Conservation (phyloP, 1,284 basidiomycete species). For the Stereum hirsutum region DNA sequence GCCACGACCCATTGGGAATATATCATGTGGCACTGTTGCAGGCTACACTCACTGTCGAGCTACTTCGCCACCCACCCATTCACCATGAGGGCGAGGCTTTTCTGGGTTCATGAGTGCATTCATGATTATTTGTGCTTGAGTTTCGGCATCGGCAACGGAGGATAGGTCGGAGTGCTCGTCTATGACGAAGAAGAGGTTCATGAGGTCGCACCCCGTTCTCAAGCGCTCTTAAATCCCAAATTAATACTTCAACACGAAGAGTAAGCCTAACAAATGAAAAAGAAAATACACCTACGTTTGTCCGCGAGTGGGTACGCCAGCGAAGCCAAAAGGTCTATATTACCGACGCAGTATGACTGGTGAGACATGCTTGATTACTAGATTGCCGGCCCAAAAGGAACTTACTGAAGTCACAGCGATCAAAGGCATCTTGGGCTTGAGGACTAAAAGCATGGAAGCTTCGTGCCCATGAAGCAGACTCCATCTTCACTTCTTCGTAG, state of each 20-base stretch:
- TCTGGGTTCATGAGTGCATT: slow-evolving; percentile 15
- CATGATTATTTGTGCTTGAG: slow-evolving; percentile 17
- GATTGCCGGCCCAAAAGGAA: too few relatives aligned
- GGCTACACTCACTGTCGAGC: slow-evolving; percentile 12
- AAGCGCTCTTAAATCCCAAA: neutral
- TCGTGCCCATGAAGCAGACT: slow-evolving; percentile 5
- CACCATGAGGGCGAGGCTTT: slow-evolving; percentile 13
- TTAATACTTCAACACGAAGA: neutral
- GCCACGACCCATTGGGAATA: neutral
- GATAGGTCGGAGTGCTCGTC: slow-evolving; percentile 23
- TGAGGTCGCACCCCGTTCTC: slow-evolving; percentile 16
- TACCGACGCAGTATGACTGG: neutral
- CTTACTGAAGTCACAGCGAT: slow-evolving; percentile 11
- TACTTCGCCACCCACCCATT: slow-evolving; percentile 12
- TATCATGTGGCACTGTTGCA: slow-evolving; percentile 6
- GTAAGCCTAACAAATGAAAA: neutral
- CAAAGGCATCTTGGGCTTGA: slow-evolving; percentile 5
- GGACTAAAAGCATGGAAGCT: slow-evolving; percentile 6
- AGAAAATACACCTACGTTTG: slow-evolving; percentile 1
- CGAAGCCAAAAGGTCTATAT: slow-evolving; percentile 5
- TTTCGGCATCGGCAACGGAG: slow-evolving; percentile 5
- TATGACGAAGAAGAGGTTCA: slow-evolving; percentile 22
- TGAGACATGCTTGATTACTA: neutral
- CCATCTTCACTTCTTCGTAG: slow-evolving; percentile 5
- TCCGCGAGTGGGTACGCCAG: slow-evolving; percentile 2